Base-by-base conservation (phyloP, 768 basidiomycete genomes). In the Tricholoma terreum region DNA sequence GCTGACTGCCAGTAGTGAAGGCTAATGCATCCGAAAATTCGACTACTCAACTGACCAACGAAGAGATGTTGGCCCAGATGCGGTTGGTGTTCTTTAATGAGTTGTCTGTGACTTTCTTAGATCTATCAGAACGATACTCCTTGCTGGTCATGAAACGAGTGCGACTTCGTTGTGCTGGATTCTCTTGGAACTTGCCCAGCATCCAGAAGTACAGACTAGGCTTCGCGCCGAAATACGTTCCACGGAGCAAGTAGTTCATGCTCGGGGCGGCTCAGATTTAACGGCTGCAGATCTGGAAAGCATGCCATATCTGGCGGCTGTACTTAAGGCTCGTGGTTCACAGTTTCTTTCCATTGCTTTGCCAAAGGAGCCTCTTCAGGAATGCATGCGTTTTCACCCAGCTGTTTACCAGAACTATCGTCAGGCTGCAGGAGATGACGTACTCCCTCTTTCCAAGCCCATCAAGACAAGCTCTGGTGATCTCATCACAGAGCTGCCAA, bases 121-220 rank as follows among this genome's bases (percentile, higher is more conserved):
- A 19, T 8, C 27, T 12, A 17, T 15, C 55, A 80, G 78, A 15
- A 79, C 77, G 21, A 76, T 81, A 10, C 61, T 80, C 10, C 61
- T 82, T 10, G 79, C 79, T 38, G 79, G 78, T 1, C 81, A 88
- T 65, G 87, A 86, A 66, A 87, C 86, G 3, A 84, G 81, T 50
- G 79, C 86, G 3, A 82, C 77, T 35, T 75, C 80, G 1, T 52
- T 86, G 30, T 76, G 77, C 54, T 91, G 86, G 85, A 76, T 81
- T 6, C 69, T 91, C 7, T 73, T 85, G 54, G 84, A 86, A 61
- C 76, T 93, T 4, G 80, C 85, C 3, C 78, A 74, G 38, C 71
- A 84, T 58, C 84, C 80, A 0, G 73, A 82, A 17, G 68, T 84
- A 2, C 90, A 93, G 65, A 69, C 71, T 2, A 78, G 75, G 48